Conservation (phyloP, 1,139 yeast genomes). For the Geotrichum candidum region DNA sequence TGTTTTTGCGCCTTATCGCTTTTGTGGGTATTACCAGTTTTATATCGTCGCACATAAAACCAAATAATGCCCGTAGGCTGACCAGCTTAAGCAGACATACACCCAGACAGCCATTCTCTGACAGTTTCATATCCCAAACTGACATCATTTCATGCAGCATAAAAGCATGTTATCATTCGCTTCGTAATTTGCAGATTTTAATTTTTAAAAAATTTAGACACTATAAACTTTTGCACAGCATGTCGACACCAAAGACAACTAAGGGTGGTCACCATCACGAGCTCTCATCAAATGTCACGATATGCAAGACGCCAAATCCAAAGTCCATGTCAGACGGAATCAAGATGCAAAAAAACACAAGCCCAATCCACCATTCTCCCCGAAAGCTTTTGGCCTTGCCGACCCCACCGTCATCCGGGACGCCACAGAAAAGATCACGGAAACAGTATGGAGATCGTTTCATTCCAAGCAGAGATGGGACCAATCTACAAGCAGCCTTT, state of each 20-base stretch:
- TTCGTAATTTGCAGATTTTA: not conserved
- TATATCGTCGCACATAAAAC: no score
- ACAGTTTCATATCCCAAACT: not conserved
- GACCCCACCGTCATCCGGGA: constrained; percentile 17
- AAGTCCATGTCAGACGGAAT: not conserved
- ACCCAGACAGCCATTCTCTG: not conserved
- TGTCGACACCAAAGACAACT: not conserved
- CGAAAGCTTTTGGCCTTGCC: constrained; percentile 17
- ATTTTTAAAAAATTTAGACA: not conserved
- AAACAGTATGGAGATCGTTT: constrained; percentile 58
- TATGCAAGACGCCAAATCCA: not conserved
- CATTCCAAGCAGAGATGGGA: constrained; percentile 80
- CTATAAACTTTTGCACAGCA: not conserved
- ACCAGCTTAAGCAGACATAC: no score
- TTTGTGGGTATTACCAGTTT: not conserved
- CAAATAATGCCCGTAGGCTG: no score
- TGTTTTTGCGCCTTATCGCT: no score
- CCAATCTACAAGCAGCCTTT: constrained; percentile 85
- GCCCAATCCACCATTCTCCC: constrained; percentile 11
- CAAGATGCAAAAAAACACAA: not conserved
- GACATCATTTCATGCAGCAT: not conserved
- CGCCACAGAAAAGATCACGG: constrained; percentile 17
- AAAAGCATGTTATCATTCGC: not conserved
- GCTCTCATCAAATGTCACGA: not conserved
- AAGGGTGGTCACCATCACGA: not conserved